Evolutionary conservation across 768 basidiomycete species (phyloP), one percentile per base, ranked within the genome.

Genomic region (Auricularia sp.): DNA sequence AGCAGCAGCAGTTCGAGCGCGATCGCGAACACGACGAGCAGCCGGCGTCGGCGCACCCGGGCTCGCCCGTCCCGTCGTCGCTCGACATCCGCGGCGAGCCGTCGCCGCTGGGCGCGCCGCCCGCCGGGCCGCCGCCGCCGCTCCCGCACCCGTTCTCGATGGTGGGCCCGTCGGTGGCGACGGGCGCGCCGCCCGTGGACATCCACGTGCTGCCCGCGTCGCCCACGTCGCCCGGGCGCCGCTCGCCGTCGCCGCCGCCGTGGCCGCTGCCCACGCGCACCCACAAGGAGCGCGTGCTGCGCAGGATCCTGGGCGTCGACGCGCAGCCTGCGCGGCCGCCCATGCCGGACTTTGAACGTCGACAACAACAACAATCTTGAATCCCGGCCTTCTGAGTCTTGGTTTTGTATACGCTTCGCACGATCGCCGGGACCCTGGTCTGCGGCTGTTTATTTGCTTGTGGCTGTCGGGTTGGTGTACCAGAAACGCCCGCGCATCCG

Each of bases 201-300:
- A 36, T 44, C 12, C 61, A 39, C 10, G 42, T 39, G 18, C 61
- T 29, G 14, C 61, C 61, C 7, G 36, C 61, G 6, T 44, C 61
- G 5, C 61, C 61, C 12, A 36, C 29, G 11, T 36, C 61, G 21
- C 58, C 58, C 5, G 36, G 11, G 2, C 34, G 34, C 2, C 34
- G 39, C 21, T 43, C 61, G 35, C 61, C 61, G 23, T 61, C 61
- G 34, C 61, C 61, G 21, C 36, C 61, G 34, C 61, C 61, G 8
- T 39, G 42, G 42, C 42, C 42, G 36, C 61, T 44, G 36, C 36
- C 61, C 11, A 61, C 36, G 18, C 61, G 11, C 34, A 34, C 61
- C 5, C 56, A 59, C 29, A 59, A 59, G 18, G 61, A 39, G n/a
- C 61, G 36, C 11, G 36, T 44, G 5, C 61, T 61, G 10, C 36